Conservation (phyloP, 768 basidiomycete genomes). For the Kwoniella bestiolae region DNA sequence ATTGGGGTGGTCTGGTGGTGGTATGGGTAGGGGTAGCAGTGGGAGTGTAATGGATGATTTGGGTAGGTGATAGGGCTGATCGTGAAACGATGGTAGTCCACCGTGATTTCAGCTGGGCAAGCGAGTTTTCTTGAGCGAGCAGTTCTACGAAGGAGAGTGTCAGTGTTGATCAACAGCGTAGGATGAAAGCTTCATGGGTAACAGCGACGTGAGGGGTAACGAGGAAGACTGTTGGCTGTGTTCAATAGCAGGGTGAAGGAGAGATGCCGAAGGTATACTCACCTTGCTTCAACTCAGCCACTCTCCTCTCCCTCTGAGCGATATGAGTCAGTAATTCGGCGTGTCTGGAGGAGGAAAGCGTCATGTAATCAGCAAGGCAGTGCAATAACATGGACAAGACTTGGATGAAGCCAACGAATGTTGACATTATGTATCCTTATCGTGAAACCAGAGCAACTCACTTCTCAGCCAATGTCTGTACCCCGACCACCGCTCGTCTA, state of each 20-base stretch:
- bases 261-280: too few relatives aligned
- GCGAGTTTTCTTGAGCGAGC: constrained; percentile 38
- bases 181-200: too few relatives aligned
- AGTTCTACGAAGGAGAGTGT: too few relatives aligned
- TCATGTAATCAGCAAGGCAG: neutral
- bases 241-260: neutral
- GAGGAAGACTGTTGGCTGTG: too few relatives aligned
- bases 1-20: neutral
- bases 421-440: constrained; percentile 14
- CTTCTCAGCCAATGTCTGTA: constrained; percentile 42
- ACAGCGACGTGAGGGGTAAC: too few relatives aligned
- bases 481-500: neutral
- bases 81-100: constrained; percentile 49
- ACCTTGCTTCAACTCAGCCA: constrained; percentile 49
- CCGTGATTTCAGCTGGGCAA: constrained; percentile 38
- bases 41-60: constrained; percentile 1
- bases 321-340: constrained; percentile 46
- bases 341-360: constrained; percentile 28
- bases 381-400: too few relatives aligned
- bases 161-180: too few relatives aligned
- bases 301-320: constrained; percentile 46
- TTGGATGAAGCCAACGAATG: too few relatives aligned
- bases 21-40: neutral
- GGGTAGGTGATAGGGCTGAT: constrained; percentile 23
- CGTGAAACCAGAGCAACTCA: constrained; percentile 21